Evolutionary conservation across 768 basidiomycete species (phyloP).

Genomic region (Thelephora ganbajun): DNA sequence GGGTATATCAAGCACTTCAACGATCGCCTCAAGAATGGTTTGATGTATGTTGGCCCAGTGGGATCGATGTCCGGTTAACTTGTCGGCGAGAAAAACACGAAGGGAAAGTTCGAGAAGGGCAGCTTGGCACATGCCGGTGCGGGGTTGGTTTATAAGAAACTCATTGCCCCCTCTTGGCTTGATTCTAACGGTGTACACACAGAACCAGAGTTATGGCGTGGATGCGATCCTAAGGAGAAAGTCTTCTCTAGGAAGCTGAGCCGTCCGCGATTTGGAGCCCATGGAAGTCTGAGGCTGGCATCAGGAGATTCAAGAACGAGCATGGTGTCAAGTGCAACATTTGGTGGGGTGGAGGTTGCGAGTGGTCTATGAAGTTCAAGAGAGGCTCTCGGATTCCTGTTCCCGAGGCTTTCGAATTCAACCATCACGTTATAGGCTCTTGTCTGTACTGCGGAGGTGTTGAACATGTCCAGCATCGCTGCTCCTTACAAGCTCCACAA

Average conservation of each 20-base stretch:
- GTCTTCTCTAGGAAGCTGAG: constrained; percentile 93
- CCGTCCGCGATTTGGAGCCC: constrained; percentile 89
- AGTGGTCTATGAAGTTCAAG: constrained; percentile 98
- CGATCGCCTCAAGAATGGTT: constrained; percentile 85
- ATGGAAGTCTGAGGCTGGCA: constrained; percentile 88
- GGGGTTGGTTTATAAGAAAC: constrained; percentile 71
- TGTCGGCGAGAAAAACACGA: constrained; percentile 95
- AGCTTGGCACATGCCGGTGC: constrained; percentile 86
- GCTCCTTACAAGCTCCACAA: constrained; percentile 98
- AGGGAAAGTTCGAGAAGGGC: constrained; percentile 87
- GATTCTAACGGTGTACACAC: constrained; percentile 3
- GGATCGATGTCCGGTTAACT: constrained; percentile 88
- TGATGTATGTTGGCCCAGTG: constrained; percentile 95
- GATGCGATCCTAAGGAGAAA: constrained; percentile 97
- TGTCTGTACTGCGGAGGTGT: constrained; percentile 86
- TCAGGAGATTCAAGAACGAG: constrained; percentile 89
- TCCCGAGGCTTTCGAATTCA: constrained; percentile 93
- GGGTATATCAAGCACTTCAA: constrained; percentile 98
- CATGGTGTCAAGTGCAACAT: constrained; percentile 95
- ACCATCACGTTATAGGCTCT: constrained; percentile 95
- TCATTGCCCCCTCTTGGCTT: background rate
- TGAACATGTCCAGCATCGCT: constrained; percentile 92
- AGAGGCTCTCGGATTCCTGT: constrained; percentile 88
- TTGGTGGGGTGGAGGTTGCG: constrained; percentile 84
- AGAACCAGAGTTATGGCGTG: constrained; percentile 97